A percentile compares a stretch with the other conserved stretches of the same genome.
Conservation (phyloP, 2,329 filamentous ascomycete genomes). For the Stachybotrys elegans region DNA sequence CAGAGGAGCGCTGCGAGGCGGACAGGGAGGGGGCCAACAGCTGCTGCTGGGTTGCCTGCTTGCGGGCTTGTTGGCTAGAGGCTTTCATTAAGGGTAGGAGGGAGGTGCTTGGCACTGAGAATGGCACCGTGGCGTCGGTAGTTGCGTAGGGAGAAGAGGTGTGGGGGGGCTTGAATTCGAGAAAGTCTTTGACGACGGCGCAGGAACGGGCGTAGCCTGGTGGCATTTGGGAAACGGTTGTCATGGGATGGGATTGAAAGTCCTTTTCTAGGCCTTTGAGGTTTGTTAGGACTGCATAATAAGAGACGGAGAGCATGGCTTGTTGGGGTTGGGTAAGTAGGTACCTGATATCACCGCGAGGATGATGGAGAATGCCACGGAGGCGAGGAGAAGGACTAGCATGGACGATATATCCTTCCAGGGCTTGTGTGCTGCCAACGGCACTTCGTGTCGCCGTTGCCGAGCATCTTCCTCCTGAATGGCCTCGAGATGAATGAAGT, state of each 20-base stretch:
- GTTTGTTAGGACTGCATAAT: no score
- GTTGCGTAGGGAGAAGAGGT: constrained; percentile 11
- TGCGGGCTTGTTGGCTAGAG: no score
- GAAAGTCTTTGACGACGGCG: constrained; percentile 12
- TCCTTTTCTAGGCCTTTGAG: no score
- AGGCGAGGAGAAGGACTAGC: constrained; percentile 13
- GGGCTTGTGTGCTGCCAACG: background rate
- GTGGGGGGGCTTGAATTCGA: constrained; percentile 11
- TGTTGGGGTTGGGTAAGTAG: background rate
- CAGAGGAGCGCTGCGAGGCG: no score
- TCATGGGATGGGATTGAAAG: no score
- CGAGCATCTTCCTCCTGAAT: constrained; percentile 3
- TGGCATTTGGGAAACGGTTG: constrained; percentile 5
- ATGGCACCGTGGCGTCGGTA: no score
- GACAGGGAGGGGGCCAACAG: no score
- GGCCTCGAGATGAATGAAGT: constrained; percentile 12
- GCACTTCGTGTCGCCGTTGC: no score
- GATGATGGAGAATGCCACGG: constrained; percentile 15
- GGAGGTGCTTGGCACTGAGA: no score
- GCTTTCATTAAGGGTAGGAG: no score
- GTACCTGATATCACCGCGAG: constrained; percentile 12
- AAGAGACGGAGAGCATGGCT: no score
- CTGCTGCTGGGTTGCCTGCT: no score
- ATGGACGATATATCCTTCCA: constrained; percentile 10
- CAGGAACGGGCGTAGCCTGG: constrained; percentile 11